Evolutionary conservation across 208 protist genomes (phyloP), one percentile per base, ranked within the genome.

Genomic region (Crithidia sp.): DNA sequence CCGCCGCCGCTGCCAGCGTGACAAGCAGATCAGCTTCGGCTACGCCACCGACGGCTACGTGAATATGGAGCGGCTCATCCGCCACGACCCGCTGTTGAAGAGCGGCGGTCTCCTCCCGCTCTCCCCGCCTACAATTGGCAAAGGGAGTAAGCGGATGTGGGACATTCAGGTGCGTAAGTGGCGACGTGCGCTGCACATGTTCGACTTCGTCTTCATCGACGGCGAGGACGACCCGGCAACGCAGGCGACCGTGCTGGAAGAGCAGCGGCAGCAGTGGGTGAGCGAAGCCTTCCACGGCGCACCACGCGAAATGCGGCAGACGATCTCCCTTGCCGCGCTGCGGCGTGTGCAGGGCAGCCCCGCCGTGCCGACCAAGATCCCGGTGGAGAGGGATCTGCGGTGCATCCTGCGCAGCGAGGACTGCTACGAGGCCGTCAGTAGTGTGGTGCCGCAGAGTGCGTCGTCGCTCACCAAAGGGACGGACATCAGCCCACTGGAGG

Each of bases 101-200:
- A 84, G 75, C 52, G 91, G 91, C 44, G 86, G 86, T 17, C 77
- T 96, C 60, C 79, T 96, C 39, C 91, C 91, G 36, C 77, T 96
- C 41, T 77, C 77, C 28, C 87, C 91, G 47, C 91, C 91, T 7
- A 78, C 78, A 16, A 55, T 89, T 0, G 60, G 74, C 40, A 76
- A 81, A 50, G 83, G 83, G 43, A 96, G 87, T 79, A 96, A 96
- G 64, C 85, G 91, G 5, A 53, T 70, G n/a, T 96, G 91, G 91
- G 91, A 96, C 69, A 82, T 96, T 36, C 84, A 85, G 55, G 70
- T 93, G 17, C 87, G 91, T 40, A 96, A 96, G 78, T 96, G 91
- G 89, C 89, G 91, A 7, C 71, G 91, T 44, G 89, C 87, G 58
- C 75, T 96, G 45, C 91, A 96, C 84, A 94, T 96, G 91, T 96